Conservation (phyloP, 257 asterid species). For the Solanum habrochaites region DNA sequence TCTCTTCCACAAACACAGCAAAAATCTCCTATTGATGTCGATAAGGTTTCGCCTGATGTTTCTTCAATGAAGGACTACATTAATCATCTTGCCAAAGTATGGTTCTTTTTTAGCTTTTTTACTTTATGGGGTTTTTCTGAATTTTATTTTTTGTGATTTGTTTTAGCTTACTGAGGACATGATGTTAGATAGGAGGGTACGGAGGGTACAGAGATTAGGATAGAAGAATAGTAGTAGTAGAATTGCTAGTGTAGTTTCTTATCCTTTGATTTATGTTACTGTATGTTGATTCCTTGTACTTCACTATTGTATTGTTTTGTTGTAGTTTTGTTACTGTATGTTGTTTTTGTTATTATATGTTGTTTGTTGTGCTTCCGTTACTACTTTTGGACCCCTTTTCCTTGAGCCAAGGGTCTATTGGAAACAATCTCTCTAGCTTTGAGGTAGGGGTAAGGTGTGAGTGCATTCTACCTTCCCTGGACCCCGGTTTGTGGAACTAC, state of each 20-base stretch:
- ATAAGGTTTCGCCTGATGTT: constrained; percentile 19
- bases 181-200: neutral
- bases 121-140: neutral
- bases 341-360: neutral
- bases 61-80: constrained; percentile 30
- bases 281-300: neutral
- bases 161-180: neutral
- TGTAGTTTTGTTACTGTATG: neutral
- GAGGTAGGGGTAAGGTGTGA: neutral
- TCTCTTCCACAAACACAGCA: constrained; percentile 51
- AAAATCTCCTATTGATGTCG: constrained; percentile 36
- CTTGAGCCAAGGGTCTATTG: neutral
- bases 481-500: neutral
- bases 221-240: neutral
- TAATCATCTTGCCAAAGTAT: constrained; percentile 57
- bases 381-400: neutral
- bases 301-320: neutral
- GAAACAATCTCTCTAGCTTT: neutral
- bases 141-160: neutral
- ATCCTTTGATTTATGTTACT: neutral
- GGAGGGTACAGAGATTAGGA: neutral
- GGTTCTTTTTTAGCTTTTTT: neutral
- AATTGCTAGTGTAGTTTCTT: neutral
- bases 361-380: neutral
- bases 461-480: neutral